Evolutionary conservation across 768 basidiomycete genomes (phyloP).

Genomic region (Boletus patriciae): DNA sequence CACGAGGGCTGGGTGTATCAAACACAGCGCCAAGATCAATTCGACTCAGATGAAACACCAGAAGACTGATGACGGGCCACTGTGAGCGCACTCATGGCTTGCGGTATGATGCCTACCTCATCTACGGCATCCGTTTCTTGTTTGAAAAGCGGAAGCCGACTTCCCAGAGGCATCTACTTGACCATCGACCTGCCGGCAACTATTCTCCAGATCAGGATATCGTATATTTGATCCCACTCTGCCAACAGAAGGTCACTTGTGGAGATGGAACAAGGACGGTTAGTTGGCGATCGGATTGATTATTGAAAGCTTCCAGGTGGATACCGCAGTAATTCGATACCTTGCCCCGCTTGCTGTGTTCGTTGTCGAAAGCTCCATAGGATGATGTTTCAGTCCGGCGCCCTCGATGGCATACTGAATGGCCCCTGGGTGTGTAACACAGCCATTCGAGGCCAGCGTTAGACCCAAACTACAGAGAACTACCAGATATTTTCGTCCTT

Average conservation of each 20-base stretch:
- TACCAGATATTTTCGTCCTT: background rate
- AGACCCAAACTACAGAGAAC: background rate
- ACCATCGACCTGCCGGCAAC: background rate
- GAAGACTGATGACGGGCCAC: background rate
- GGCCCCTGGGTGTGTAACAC: background rate
- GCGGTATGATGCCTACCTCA: no score
- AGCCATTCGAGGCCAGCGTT: background rate
- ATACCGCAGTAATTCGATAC: background rate
- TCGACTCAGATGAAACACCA: background rate
- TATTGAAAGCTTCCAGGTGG: background rate
- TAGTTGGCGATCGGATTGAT: background rate
- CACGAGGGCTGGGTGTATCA: background rate
- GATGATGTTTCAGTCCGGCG: background rate
- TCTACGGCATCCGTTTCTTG: background rate
- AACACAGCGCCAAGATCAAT: background rate
- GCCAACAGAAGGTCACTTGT: background rate
- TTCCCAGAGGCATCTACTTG: background rate
- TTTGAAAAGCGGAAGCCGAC: background rate
- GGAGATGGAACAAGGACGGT: background rate
- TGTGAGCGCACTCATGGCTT: background rate
- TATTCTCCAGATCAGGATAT: background rate
- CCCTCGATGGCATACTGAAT: background rate
- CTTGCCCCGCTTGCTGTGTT: background rate
- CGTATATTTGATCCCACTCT: background rate
- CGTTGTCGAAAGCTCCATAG: background rate